Base-by-base conservation (phyloP, 129 eudicot species). In the Escallonia rubra region DNA sequence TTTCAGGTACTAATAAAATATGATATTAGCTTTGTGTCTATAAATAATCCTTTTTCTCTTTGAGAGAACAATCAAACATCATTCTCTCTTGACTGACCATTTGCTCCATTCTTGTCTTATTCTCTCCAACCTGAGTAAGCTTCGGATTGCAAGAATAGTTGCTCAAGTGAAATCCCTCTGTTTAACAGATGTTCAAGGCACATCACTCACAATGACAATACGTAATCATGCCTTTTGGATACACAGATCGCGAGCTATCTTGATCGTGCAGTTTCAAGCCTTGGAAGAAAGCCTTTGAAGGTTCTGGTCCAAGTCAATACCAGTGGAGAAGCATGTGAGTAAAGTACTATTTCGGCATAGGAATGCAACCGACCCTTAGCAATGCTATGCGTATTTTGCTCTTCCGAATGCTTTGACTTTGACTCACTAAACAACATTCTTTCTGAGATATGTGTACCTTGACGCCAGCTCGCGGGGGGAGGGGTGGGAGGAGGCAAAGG, bases 251-350 rank as follows among this genome's bases (percentile, higher is more conserved):
- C 98, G 42, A 93, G 82, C 80, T 76, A 82, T 75, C 96, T 93
- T 65, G 90, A 93, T 77, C 95, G 98, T 79, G 95, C 79, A 34
- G 89, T 89, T 70, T 76, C 91, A 58, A 89, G 68, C 74, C 68
- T 89, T 72, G 86, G 89, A 45, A 78, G 98, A 72, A 75, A 66
- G 66, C 98, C 96, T 59, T 80, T 93, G 80, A 79, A 81, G 61
- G 92, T 93, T 51, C 76, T 93, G 89, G 96, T 93, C 61, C 98
- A 93, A 82, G 98, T 93, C 41, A 89, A 93, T 75, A 86, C 98
- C 60, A 89, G 98, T 67, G 98, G 96, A 66, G 98, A 93, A 81
- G 72, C 45, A 78, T 92, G 98, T 92, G 70, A 80, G 94, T 83
- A 51, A 41, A 41, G 48, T 70, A 14, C 2, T 15, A 23, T 23